phyloP scores from a whole-genome alignment of 768 basidiomycete genomes.

The Guyanaporus albipodus region DNA sequence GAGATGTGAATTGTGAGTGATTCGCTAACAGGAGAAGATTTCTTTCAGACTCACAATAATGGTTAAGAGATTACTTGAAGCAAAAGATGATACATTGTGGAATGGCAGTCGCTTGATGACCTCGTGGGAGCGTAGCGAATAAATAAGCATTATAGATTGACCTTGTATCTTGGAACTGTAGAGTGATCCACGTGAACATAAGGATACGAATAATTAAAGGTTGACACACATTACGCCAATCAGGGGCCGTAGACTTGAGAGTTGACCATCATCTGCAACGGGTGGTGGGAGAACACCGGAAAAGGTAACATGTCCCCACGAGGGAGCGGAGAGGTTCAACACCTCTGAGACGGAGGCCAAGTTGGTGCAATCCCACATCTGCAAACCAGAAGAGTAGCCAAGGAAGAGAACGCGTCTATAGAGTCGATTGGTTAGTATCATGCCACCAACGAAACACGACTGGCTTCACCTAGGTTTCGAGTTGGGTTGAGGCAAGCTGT shows the following conservation, averaged over 20 bases:
- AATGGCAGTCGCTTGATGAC: conserved; percentile 46
- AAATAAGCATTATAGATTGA: conserved; percentile 35
- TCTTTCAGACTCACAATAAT: conserved; percentile 47
- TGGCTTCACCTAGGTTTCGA: conserved; percentile 21
- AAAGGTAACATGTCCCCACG: conserved; percentile 35
- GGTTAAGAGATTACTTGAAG: conserved; percentile 47
- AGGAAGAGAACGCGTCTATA: conserved; percentile 47
- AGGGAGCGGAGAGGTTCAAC: conserved; percentile 42
- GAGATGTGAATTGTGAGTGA: conserved; percentile 3
- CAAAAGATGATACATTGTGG: conserved; percentile 41
- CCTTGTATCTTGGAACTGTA: conserved; percentile 24
- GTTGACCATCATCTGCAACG: conserved; percentile 25
- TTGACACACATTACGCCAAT: conserved; percentile 35
- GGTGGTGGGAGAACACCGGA: conserved; percentile 41
- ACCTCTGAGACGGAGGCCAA: conserved; percentile 49
- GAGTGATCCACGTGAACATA: conserved; percentile 2
- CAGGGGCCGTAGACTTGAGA: conserved; percentile 31
- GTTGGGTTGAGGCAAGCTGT: conserved; percentile 18
- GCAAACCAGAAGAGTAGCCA: conserved; percentile 49
- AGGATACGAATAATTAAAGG: background rate
- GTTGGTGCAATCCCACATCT: conserved; percentile 61
- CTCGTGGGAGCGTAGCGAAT: conserved; percentile 47
- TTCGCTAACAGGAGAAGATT: background rate
- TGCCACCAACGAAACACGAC: background rate
- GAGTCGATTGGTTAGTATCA: background rate